Base-by-base conservation (phyloP, 2,329 filamentous ascomycete species). In the Niveomyces coronatus region DNA sequence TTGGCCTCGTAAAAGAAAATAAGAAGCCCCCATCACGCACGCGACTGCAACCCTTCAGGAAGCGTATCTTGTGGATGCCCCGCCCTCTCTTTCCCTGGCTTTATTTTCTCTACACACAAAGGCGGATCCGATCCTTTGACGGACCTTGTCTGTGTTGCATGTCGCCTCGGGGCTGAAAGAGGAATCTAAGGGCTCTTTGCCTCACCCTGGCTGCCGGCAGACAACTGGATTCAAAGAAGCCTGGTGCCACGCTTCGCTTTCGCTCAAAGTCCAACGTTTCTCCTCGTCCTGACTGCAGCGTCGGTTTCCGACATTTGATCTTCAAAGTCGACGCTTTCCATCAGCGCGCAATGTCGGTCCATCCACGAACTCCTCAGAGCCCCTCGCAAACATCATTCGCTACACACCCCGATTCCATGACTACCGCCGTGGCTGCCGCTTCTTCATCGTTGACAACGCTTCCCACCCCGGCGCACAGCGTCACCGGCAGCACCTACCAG, bases 301-400 rank as follows among this genome's bases (percentile, higher is more conserved):
- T 40, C 44, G 44, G 36, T 40, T 37, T 43, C 48, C 38, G 44
- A 40, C 39, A 42, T 43, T 44, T 46, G n/a, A n/a, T n/a, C n/a
- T n/a, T n/a, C n/a, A n/a, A n/a, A n/a, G n/a, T n/a, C n/a, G n/a
- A n/a, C n/a, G n/a, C n/a, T n/a, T n/a, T n/a, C 42, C 42, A 48
- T 39, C 40, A 43, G 45, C 51, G 45, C 51, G 46, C 59, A 58
- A 79, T 79, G 74, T 76, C 73, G 62, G 77, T 74, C 67, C 74
- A 79, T 57, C 76, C 76, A 50, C 74, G 74, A 53, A 80, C 76
- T 50, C 76, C 76, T 55, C 75, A 79, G 66, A 80, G 76, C 57
- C 76, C 76, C 54, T 77, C 73, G 54, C 71, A 76, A 55, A 65
- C 69, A 53, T 76, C 71, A 47, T 70, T 71, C 46, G 69, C 63